A percentile compares a stretch with the other conserved stretches of the same genome.
Conservation (phyloP, 495 filamentous ascomycete species). For the Podospora comata region DNA sequence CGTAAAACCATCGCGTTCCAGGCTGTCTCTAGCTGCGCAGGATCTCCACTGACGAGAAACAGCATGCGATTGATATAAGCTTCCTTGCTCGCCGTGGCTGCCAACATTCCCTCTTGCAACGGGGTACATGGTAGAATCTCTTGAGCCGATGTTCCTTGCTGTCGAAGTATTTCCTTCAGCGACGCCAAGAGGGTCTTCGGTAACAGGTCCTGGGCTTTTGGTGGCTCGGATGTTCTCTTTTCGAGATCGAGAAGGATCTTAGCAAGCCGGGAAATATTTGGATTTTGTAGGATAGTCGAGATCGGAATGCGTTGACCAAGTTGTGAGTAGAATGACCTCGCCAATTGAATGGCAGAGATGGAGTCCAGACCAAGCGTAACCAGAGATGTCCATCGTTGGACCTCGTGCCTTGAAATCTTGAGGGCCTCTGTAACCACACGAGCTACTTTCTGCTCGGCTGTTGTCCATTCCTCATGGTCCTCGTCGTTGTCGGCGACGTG, state of each 20-base stretch:
- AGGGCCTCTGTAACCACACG: slow-evolving; percentile 45
- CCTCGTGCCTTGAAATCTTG: slow-evolving; percentile 50
- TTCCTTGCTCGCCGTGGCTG: slow-evolving; percentile 40
- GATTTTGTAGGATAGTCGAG: slow-evolving; percentile 60
- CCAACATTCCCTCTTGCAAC: slow-evolving; percentile 78
- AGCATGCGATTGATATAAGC: slow-evolving; percentile 47
- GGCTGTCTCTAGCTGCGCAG: slow-evolving; percentile 31
- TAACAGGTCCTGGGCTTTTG: slow-evolving; percentile 31
- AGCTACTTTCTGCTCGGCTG: slow-evolving; percentile 49
- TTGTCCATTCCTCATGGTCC: slow-evolving; percentile 48
- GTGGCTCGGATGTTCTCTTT: background rate
- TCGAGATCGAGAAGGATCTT: slow-evolving; percentile 24
- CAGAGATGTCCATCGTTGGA: slow-evolving; percentile 50
- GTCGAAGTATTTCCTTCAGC: slow-evolving; percentile 33
- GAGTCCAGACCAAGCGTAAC: slow-evolving; percentile 68
- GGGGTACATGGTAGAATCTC: slow-evolving; percentile 73
- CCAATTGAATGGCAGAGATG: slow-evolving; percentile 69
- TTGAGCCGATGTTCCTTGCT: slow-evolving; percentile 40
- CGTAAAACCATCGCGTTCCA: slow-evolving; percentile 53
- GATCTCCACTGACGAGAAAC: slow-evolving; percentile 32
- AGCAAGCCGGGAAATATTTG: slow-evolving; percentile 56
- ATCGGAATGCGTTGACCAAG: slow-evolving; percentile 51
- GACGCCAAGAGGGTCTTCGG: slow-evolving; percentile 32
- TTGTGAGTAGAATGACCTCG: slow-evolving; percentile 46
- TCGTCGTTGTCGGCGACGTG: slow-evolving; percentile 21